Base-by-base conservation (phyloP, 768 basidiomycete species). In the Boletus vinaceobasis region DNA sequence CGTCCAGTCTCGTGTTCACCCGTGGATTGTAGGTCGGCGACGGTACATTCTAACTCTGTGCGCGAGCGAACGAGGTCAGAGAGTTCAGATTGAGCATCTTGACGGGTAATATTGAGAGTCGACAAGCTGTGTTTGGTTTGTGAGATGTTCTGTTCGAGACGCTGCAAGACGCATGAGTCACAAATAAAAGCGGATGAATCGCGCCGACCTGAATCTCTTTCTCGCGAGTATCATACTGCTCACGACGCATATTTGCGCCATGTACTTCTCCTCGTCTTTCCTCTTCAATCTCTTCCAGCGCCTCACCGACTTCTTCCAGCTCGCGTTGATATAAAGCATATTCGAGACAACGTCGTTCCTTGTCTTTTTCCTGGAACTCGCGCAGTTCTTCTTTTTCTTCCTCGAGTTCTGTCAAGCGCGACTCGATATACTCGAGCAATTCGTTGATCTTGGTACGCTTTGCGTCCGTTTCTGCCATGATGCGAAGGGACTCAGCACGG, bases 311-410 rank as follows among this genome's bases (percentile, higher is more conserved):
- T 60, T 98, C 96, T 55, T 90, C 86, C 37, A 98, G 71, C 65
- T 99, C 96, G 35, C 90, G 81, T 60, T 92, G 88, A 71, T 97
- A 93, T 58, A 98, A 73, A 0, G 94, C 93, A 68, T 98, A 98
- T 68, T 99, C 97, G 63, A 98, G 76, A 69, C 93, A 96, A 38
- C 96, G 79, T 36, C 96, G 77, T 55, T 98, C 93, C 70, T 93
- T 92, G 67, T 99, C 97, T 68, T 93, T 93, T 59, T 91, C 87
- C 69, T 97, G 93, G 66, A 91, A 99, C 69, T 97, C 93, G 67
- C 95, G 96, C 52, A 99, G 73, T 68, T 99, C 97, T 60, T 96
- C 92, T 68, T 98, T 98, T 74, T 99, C 97, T 65, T 97, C 93
- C 65, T 99, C 96, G 7, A 98, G 85, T 71, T 98, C 96, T 3